Evolutionary conservation across 768 basidiomycete genomes (phyloP).

Genomic region (Xanthoconium stramineum): DNA sequence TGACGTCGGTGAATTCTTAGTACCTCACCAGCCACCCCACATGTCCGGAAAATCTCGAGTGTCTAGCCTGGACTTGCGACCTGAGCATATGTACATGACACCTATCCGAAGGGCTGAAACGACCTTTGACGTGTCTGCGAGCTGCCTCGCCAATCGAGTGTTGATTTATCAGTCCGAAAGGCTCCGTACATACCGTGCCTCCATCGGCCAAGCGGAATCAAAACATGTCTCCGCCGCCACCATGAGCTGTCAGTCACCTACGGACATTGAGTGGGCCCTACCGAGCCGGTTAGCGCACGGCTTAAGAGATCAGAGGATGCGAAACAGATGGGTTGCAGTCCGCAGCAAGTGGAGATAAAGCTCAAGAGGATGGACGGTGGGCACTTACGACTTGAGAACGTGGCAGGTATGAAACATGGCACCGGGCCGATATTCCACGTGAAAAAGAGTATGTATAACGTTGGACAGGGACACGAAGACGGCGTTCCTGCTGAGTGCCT

Average conservation of each 20-base stretch:
- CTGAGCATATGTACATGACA: no score
- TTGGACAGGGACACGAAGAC: not conserved
- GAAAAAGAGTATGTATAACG: not conserved
- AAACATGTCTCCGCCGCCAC: not conserved
- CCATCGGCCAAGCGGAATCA: not conserved
- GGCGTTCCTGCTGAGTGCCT: not conserved
- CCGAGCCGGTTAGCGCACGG: not conserved
- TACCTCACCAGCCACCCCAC: not conserved
- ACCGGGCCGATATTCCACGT: not conserved
- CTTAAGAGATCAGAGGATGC: not conserved
- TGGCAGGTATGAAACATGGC: no score
- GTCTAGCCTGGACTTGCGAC: no score
- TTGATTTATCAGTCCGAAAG: no score
- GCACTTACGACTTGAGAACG: no score
- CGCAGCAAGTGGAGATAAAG: not conserved
- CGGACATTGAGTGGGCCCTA: not conserved
- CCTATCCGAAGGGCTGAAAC: not conserved
- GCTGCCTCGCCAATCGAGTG: not conserved
- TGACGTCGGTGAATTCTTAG: not conserved
- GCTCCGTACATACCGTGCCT: not conserved
- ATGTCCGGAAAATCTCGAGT: not conserved
- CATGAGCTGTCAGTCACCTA: not conserved
- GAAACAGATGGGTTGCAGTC: not conserved
- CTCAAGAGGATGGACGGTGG: not conserved
- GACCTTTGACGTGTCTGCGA: not conserved